Evolutionary conservation across 129 eudicot genomes (phyloP), one percentile per base, ranked within the genome.

Genomic region (Dittrichia graveolens): DNA sequence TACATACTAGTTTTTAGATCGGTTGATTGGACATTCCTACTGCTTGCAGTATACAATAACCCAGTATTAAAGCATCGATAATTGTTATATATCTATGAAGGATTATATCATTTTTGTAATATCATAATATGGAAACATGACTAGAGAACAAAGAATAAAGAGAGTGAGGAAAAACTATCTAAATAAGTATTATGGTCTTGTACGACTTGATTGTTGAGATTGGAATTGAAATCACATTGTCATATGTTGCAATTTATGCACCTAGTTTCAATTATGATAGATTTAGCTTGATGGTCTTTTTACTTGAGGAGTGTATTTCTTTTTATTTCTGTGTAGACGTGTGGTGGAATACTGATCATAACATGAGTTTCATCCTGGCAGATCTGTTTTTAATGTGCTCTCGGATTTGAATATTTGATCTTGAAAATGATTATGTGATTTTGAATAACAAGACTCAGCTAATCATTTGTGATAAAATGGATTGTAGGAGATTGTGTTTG

Each of bases 141-240:
- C 49, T 49, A 11, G 52, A 16, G 24, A 16, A 61, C 4, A 48
- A 15, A 35, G 5, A 14, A 4, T 37, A 38, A 16, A 45, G 69
- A 34, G 68, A 3, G 49, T 8, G 6, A 39, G 19, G 15, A 40
- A 69, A 53, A 11, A 15, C 12, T 41, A 53, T 12, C 6, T 53
- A 6, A 53, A 15, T 39, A 6, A 12, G 5, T 24, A 6, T 37
- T 69, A 14, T 53, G 40, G 34, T 69, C 53, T 69, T 53, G 49
- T 69, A 68, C n/a, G 38, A 49, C 37, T 31, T 68, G 73, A 68
- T 49, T 68, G 52, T 49, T 49, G 47, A 61, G 12, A 49, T 37
- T 3, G 3, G 34, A 57, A 57, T 57, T 13, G 18, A 24, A 7
- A 13, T 34, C 57, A 46, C 71, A 66, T 66, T 34, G 40, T 67